Conservation (phyloP, 2,329 filamentous ascomycete genomes). For the Metarhizium brunneum region DNA sequence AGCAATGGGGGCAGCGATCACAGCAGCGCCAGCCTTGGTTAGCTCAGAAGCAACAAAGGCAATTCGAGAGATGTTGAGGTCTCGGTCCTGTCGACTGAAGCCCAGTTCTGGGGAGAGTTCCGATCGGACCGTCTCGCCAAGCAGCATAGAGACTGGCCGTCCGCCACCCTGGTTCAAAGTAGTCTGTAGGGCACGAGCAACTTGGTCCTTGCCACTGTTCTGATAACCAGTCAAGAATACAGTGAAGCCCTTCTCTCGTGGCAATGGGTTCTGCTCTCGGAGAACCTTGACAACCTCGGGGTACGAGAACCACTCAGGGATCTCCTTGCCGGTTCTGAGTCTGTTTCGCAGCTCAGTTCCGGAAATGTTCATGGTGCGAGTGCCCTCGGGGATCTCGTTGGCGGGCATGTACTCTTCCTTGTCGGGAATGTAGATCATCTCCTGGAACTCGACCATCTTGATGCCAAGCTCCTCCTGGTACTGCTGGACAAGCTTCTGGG, state of each 20-base stretch:
- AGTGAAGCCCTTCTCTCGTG: slow-evolving; percentile 90
- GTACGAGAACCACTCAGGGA: slow-evolving; percentile 99
- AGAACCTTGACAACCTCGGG: slow-evolving; percentile 96
- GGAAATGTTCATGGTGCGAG: slow-evolving; percentile 81
- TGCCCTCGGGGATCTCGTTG: slow-evolving; percentile 76
- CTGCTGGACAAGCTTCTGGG: slow-evolving; percentile 91
- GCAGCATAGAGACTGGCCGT: slow-evolving; percentile 83
- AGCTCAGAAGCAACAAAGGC: slow-evolving; percentile 93
- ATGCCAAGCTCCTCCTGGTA: slow-evolving; percentile 96
- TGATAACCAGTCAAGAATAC: slow-evolving; percentile 96
- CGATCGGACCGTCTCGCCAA: slow-evolving; percentile 88
- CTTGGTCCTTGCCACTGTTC: slow-evolving; percentile 95
- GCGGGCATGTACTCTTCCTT: slow-evolving; percentile 91
- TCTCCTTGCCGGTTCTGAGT: slow-evolving; percentile 83
- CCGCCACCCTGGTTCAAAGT: slow-evolving; percentile 98
- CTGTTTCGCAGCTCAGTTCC: slow-evolving; percentile 86
- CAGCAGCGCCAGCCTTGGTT: slow-evolving; percentile 83
- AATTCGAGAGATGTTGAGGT: slow-evolving; percentile 92
- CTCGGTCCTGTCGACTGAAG: slow-evolving; percentile 86
- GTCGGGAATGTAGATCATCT: slow-evolving; percentile 98
- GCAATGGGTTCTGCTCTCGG: slow-evolving; percentile 89
- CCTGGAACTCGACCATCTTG: slow-evolving; percentile 98
- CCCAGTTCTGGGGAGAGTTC: slow-evolving; percentile 93
- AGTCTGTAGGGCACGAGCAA: slow-evolving; percentile 89
- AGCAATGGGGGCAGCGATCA: slow-evolving; percentile 93